These are phyloP conservation scores for Lachnellula hyalina DNA, from an alignment of 2,329 filamentous ascomycete species.

Conservation along the genomic window DNA sequence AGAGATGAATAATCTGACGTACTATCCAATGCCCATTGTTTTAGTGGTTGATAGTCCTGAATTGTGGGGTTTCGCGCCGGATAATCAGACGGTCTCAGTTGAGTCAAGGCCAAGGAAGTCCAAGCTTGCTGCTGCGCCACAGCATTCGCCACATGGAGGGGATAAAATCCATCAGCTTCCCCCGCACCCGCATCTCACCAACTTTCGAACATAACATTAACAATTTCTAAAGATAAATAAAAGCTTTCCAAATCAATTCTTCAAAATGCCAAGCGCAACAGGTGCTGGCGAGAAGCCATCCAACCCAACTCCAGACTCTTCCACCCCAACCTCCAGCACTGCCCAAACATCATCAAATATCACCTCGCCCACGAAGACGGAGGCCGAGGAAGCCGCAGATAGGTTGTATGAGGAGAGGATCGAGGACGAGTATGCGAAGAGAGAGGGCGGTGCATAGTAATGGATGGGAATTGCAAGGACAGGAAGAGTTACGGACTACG, in stretches of 20 bases:
- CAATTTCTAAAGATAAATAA: not conserved
- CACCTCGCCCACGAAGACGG: constrained; percentile 2
- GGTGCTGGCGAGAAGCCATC: constrained; percentile 3
- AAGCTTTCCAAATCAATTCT: not conserved
- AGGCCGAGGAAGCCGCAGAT: constrained; percentile 9
- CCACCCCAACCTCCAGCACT: not conserved
- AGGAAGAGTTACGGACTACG: not conserved
- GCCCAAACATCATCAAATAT: not conserved
- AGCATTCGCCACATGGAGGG: not conserved
- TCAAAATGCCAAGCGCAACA: constrained; percentile 1
- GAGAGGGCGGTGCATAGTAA: constrained; percentile 49
- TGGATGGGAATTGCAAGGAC: not conserved
- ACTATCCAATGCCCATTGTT: not conserved
- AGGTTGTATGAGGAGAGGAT: constrained; percentile 52
- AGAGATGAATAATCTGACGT: not conserved
- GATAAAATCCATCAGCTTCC: not conserved
- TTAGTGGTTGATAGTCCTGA: not conserved
- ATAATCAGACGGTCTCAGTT: not conserved
- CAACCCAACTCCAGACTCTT: not conserved
- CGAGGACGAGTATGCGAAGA: constrained; percentile 56
- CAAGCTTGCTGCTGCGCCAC: not conserved
- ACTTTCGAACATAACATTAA: not conserved
- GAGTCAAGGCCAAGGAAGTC: not conserved
- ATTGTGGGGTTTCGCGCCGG: not conserved
- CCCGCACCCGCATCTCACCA: not conserved